Evolutionary conservation across 768 basidiomycete species (phyloP), one percentile per base, ranked within the genome.

Genomic region (Filobasidium floriforme): DNA sequence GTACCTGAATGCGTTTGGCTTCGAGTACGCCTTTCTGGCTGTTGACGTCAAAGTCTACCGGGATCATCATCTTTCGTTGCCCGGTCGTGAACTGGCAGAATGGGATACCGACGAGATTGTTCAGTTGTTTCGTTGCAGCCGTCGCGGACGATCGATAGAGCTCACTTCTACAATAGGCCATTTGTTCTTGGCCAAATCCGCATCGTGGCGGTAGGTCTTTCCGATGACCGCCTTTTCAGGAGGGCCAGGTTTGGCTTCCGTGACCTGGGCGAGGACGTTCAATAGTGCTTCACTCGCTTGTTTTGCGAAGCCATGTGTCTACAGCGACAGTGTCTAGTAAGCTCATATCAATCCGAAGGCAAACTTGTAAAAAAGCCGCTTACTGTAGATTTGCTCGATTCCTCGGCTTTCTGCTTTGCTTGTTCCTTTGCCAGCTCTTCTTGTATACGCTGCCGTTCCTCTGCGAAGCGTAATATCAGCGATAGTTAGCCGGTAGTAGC

Each of bases 41-140:
- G 59, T 85, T 81, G 14, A 88, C 81, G 11, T 86, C 85, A 67
- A 89, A 89, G 28, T 85, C 82, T 6, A 80, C 75, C 15, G 87
- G 87, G 12, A 82, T 76, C 43, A 70, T 83, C 7, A 87, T 72
- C 24, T 83, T 63, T 51, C 75, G 78, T 28, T 72, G 75, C 7
- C 83, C 84, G 44, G 80, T 82, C 10, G 81, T 82, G 70, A 88
- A 89, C 51, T 80, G 79, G 43, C 88, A 84, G 2, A 86, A 37
- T 9, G 78, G 46, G 15, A 49, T 22, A 49, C 18, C 46, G 22
- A 22, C 15, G 15, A 49, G 3, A 49, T 18, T 49, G 15, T 14
- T 22, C 4, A 22, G 46, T 5, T 49, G 46, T 49, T 49, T 15
- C 22, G 18, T 49, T 22, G 46, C 15, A 6, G 22, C 22, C 15